phyloP scores from a whole-genome alignment of 352 stramenopile genomes.

The Poterioochromonas sp. region DNA sequence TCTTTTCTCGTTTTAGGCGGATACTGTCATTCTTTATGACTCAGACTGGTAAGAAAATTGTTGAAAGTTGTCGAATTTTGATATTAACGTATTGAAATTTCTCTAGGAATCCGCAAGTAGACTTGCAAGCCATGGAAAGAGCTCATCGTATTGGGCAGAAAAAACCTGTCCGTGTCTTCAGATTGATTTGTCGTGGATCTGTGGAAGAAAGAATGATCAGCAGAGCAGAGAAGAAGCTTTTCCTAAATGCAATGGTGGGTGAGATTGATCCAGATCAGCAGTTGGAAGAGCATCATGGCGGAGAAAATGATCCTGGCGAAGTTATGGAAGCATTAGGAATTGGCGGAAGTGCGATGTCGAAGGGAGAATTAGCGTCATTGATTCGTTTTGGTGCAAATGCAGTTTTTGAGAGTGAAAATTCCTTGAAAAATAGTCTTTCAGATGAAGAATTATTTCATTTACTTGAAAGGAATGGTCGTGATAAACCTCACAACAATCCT shows the following conservation, averaged over 20 bases:
- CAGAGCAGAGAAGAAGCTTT: constrained; percentile 25
- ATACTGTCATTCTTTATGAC: constrained; percentile 23
- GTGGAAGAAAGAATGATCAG: constrained; percentile 28
- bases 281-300: neutral
- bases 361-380: constrained; percentile 19
- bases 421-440: neutral
- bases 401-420: neutral
- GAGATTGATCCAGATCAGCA: constrained; percentile 52
- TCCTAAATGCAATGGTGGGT: constrained; percentile 48
- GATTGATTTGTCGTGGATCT: neutral
- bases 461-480: neutral
- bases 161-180: constrained; percentile 72
- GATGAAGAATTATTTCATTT: neutral
- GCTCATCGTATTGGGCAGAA: constrained; percentile 96
- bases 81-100: constrained; percentile 53
- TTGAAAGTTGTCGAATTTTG: constrained; percentile 48
- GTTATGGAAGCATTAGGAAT: neutral
- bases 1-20: too few species aligned
- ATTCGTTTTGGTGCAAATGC: constrained; percentile 24
- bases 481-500: neutral
- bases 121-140: constrained; percentile 93
- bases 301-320: neutral
- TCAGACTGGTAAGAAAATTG: constrained; percentile 67
- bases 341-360: neutral
- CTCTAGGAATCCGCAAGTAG: constrained; percentile 95